Percentiles rank a stretch among this genome's conserved stretches.
phyloP scores from a whole-genome alignment of 441 rosid species.

The Adansonia grandidieri region DNA sequence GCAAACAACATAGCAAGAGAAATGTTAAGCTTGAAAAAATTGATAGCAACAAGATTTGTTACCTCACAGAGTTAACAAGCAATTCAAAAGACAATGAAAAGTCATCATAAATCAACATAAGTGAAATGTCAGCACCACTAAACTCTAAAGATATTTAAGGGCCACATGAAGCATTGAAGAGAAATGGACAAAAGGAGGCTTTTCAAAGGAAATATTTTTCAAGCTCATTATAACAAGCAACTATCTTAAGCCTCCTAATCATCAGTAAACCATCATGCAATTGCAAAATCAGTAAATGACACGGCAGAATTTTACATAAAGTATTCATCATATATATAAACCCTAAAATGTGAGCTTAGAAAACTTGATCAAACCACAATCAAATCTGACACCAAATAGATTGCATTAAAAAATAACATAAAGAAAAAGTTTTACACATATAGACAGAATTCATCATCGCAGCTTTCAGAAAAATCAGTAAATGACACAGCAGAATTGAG shows the following conservation, averaged over 20 bases:
- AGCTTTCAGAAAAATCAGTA: no score
- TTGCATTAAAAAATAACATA: no score
- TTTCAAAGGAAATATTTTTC: background rate
- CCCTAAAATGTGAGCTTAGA: background rate
- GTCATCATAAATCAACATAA: constrained; percentile 8
- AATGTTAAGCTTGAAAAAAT: background rate
- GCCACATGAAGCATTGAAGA: background rate
- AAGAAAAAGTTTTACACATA: background rate
- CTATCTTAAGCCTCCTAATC: background rate
- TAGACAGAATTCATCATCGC: background rate
- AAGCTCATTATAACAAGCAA: constrained; percentile 16
- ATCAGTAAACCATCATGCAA: background rate
- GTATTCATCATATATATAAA: no score
- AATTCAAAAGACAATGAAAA: constrained; percentile 17
- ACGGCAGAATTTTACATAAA: no score
- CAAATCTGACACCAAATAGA: background rate
- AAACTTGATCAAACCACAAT: constrained; percentile 11
- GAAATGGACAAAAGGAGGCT: background rate
- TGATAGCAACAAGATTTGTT: background rate
- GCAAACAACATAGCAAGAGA: background rate
- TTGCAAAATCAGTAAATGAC: no score
- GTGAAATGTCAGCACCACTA: background rate
- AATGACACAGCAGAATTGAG: no score
- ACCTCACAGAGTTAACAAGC: background rate
- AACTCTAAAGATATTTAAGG: background rate